These are phyloP conservation scores for Fraxinus floribunda DNA, from an alignment of 305 asterid genomes.

Conservation along the genomic window DNA sequence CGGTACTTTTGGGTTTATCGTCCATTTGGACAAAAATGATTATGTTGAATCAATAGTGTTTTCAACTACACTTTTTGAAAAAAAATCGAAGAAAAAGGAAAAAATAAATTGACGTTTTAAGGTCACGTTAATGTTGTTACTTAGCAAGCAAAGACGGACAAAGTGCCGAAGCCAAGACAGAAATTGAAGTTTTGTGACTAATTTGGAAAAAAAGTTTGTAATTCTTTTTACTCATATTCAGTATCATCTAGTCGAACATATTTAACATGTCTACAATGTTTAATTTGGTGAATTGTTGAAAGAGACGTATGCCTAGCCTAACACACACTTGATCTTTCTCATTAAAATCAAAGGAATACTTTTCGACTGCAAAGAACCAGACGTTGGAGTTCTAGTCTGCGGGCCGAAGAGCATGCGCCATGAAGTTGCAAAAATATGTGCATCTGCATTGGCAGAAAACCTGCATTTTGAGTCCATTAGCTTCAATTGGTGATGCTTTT, in stretches of 20 bases:
- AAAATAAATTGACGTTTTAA: background rate
- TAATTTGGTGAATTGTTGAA: background rate
- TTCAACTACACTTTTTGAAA: background rate
- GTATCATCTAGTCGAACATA: background rate
- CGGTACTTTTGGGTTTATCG: background rate
- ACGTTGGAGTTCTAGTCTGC: slow-evolving; percentile 34
- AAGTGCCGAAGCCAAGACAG: background rate
- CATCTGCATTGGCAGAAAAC: slow-evolving; percentile 29
- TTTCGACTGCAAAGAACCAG: slow-evolving; percentile 36
- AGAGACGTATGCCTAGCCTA: background rate
- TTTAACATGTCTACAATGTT: background rate
- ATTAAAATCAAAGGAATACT: slow-evolving; percentile 42
- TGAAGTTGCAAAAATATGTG: slow-evolving; percentile 40
- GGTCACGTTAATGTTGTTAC: background rate
- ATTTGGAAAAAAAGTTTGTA: background rate
- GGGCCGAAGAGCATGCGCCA: slow-evolving; percentile 38
- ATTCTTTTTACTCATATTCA: background rate
- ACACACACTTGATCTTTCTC: background rate
- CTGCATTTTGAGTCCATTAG: slow-evolving; percentile 37
- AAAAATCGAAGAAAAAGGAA: background rate
- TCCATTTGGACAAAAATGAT: background rate
- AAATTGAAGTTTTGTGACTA: background rate
- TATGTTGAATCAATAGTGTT: background rate
- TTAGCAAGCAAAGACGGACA: background rate
- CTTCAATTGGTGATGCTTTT: slow-evolving; percentile 37